Percentiles rank a stretch among this genome's conserved stretches.
Conservation (phyloP, 1,284 basidiomycete genomes). For the Puccinia coronata region DNA sequence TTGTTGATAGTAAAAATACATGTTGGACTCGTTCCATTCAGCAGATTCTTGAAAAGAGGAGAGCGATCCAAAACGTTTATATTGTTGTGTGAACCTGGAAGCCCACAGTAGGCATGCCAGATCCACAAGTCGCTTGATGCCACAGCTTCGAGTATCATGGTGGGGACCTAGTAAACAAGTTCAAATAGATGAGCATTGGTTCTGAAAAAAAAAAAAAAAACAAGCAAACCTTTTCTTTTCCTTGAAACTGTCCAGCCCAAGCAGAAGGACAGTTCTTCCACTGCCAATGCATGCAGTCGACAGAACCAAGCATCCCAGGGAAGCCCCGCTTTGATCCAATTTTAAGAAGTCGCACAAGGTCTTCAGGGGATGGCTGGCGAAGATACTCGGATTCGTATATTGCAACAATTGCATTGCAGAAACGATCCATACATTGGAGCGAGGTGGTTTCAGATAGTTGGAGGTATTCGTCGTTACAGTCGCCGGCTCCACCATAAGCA, state of each 20-base stretch:
- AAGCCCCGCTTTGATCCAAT: constrained; percentile 5
- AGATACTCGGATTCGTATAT: not conserved
- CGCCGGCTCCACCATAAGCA: too few species aligned
- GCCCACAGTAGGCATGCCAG: constrained; percentile 20
- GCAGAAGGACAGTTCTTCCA: constrained; percentile 26
- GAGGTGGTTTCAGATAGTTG: not conserved
- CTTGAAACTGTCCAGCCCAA: not conserved
- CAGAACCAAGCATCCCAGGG: constrained; percentile 8
- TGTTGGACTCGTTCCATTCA: not conserved
- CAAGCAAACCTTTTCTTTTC: too few species aligned
- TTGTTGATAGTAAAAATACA: not conserved
- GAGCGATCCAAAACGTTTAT: constrained; percentile 9
- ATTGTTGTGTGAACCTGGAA: constrained; percentile 1
- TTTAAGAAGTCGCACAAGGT: not conserved
- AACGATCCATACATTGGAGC: not conserved
- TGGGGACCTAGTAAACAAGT: not conserved
- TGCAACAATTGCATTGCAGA: not conserved
- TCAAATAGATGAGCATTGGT: not conserved
- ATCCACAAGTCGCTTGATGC: constrained; percentile 13
- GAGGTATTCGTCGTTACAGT: too few species aligned
- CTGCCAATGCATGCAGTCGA: constrained; percentile 23
- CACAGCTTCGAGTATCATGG: not conserved
- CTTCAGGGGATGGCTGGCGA: not conserved
- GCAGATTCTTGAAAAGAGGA: not conserved
- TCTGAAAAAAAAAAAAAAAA: not conserved